phyloP scores from a whole-genome alignment of 208 protist genomes.

The Jaenimonas drosophilae region DNA sequence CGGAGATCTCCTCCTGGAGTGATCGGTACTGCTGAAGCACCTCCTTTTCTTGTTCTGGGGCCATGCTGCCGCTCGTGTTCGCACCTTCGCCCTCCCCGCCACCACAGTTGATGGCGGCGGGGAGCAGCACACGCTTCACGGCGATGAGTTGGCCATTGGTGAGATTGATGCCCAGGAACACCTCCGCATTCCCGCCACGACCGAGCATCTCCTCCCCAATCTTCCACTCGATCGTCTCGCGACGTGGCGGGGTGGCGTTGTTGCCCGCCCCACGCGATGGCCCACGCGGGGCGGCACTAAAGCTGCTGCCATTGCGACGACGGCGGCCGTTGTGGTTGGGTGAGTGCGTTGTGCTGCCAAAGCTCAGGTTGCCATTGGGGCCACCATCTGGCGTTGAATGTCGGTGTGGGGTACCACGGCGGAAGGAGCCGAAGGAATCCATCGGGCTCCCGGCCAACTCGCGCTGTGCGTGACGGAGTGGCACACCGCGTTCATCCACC shows the following conservation, averaged over 20 bases:
- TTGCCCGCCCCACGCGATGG: conserved; percentile 16
- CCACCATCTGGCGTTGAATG: no score
- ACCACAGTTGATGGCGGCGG: conserved; percentile 12
- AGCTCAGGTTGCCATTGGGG: conserved; percentile 2
- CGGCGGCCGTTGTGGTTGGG: conserved; percentile 2
- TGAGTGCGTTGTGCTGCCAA: not conserved
- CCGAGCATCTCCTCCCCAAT: conserved; percentile 86
- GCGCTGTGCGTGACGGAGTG: conserved; percentile 18
- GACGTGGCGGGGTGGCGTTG: conserved; percentile 14
- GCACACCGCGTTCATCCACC: conserved; percentile 49
- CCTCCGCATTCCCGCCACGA: conserved; percentile 84
- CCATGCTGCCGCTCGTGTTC: conserved; percentile 15
- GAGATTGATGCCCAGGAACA: conserved; percentile 86
- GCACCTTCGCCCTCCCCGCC: conserved; percentile 17
- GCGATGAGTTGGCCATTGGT: conserved; percentile 87
- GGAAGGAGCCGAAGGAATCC: conserved; percentile 1
- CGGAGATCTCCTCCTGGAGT: conserved; percentile 84
- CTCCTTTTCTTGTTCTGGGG: conserved; percentile 14
- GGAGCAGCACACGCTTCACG: conserved; percentile 81
- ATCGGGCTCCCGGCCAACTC: conserved; percentile 1
- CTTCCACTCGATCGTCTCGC: conserved; percentile 87
- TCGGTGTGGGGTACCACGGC: no score
- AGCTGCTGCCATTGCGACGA: conserved; percentile 29
- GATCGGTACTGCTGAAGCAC: conserved; percentile 76
- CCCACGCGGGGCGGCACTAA: no score